Percentiles rank a stretch among this genome's conserved stretches.
Evolutionary conservation across 352 stramenopile genomes (phyloP).

Genomic region (Phytophthora litchii): DNA sequence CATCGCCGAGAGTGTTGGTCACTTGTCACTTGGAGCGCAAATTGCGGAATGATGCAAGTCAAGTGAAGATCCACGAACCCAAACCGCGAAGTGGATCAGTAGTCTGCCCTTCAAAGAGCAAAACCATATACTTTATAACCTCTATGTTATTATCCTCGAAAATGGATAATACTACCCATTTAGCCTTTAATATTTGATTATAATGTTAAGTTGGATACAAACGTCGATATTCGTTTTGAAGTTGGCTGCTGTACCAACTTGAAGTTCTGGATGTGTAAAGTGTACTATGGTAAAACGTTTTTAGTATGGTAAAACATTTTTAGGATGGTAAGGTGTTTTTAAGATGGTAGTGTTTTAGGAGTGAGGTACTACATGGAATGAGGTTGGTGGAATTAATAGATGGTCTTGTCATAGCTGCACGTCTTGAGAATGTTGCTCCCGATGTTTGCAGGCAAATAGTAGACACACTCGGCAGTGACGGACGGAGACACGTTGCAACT

Average conservation of each 20-base stretch:
- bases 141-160: too few relatives aligned
- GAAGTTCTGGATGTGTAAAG: conserved; percentile 7
- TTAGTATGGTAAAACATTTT: too few relatives aligned
- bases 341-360: too few relatives aligned
- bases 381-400: conserved; percentile 38
- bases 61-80: not conserved
- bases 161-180: too few relatives aligned
- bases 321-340: too few relatives aligned
- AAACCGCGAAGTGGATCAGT: not conserved
- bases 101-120: too few relatives aligned
- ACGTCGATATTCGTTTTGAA: too few relatives aligned
- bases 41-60: conserved; percentile 18
- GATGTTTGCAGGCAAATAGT: conserved; percentile 50
- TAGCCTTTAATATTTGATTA: too few relatives aligned
- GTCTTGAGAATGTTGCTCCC: conserved; percentile 33
- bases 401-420: conserved; percentile 57
- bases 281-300: too few relatives aligned
- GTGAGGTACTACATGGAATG: too few relatives aligned
- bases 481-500: conserved; percentile 47
- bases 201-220: too few relatives aligned
- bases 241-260: conserved; percentile 3
- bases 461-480: conserved; percentile 48
- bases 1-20: conserved; percentile 21
- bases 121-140: too few relatives aligned
- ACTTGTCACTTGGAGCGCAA: conserved; percentile 3